These are phyloP conservation scores for Colletotrichum horii DNA, from an alignment of 2,329 filamentous ascomycete species.

Conservation along the genomic window DNA sequence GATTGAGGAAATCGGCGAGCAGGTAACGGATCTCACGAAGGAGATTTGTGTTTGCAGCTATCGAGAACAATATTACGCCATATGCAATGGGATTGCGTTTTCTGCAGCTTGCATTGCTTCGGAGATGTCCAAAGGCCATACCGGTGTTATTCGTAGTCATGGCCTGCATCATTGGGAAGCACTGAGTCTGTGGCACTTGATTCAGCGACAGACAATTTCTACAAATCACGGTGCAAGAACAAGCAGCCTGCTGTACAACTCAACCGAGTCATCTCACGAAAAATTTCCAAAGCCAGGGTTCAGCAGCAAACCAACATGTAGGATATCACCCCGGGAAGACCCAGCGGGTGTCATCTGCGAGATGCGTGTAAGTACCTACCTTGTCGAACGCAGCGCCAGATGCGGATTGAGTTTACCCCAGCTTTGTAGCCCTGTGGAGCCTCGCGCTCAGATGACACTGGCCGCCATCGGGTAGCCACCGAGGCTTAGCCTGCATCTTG, in stretches of 20 bases:
- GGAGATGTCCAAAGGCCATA: background rate
- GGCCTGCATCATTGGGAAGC: background rate
- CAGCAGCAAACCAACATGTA: background rate
- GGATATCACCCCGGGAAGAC: background rate
- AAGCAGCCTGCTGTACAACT: background rate
- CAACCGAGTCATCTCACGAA: background rate
- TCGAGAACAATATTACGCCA: background rate
- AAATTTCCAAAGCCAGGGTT: background rate
- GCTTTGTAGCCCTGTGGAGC: slow-evolving; percentile 7
- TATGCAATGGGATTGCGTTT: background rate
- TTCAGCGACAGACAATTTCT: background rate
- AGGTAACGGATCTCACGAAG: background rate
- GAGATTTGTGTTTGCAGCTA: background rate
- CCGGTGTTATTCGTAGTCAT: background rate
- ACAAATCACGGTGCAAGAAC: background rate
- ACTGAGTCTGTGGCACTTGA: background rate
- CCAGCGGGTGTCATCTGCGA: background rate
- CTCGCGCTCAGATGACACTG: slow-evolving; percentile 12
- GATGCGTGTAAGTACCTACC: background rate
- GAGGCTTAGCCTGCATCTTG: slow-evolving; percentile 14
- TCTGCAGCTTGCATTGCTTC: background rate
- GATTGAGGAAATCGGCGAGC: background rate
- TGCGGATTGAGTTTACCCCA: slow-evolving; percentile 11
- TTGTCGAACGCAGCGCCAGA: background rate
- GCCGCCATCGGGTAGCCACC: background rate